A percentile compares a stretch with the other conserved stretches of the same genome.
Conservation (phyloP, 2,329 filamentous ascomycete species). For the Colletotrichum noveboracense region DNA sequence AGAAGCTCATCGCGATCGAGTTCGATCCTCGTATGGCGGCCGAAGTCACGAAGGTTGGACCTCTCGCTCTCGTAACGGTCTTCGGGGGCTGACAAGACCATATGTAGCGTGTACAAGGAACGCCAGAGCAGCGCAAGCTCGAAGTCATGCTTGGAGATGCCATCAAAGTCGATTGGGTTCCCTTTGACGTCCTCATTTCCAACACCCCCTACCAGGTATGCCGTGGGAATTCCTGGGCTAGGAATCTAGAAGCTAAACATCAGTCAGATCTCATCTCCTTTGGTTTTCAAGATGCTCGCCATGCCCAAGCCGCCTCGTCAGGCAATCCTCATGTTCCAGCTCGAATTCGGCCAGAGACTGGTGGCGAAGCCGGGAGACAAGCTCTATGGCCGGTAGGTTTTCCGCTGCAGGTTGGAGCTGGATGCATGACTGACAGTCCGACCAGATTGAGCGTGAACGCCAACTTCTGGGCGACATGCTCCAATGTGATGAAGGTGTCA, state of each 20-base stretch:
- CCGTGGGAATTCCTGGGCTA: background rate
- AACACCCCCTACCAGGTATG: conserved; percentile 67
- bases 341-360: conserved; percentile 89
- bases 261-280: conserved; percentile 79
- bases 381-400: conserved; percentile 62
- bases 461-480: conserved; percentile 24
- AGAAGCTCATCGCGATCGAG: conserved; percentile 84
- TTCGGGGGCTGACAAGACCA: conserved; percentile 71
- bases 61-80: background rate
- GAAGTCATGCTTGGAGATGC: conserved; percentile 92
- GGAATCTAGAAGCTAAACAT: background rate
- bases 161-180: conserved; percentile 47
- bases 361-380: conserved; percentile 72
- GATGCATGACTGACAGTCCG: background rate
- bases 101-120: conserved; percentile 82
- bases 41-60: conserved; percentile 78
- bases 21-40: conserved; percentile 96
- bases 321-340: conserved; percentile 94
- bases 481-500: conserved; percentile 30
- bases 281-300: conserved; percentile 89
- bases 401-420: conserved; percentile 28
- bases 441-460: conserved; percentile 23
- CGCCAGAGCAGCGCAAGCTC: conserved; percentile 80
- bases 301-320: conserved; percentile 81
- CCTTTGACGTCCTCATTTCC: conserved; percentile 84